phyloP scores from a whole-genome alignment of 108 stramenopile species.

The Seminavis robusta region DNA sequence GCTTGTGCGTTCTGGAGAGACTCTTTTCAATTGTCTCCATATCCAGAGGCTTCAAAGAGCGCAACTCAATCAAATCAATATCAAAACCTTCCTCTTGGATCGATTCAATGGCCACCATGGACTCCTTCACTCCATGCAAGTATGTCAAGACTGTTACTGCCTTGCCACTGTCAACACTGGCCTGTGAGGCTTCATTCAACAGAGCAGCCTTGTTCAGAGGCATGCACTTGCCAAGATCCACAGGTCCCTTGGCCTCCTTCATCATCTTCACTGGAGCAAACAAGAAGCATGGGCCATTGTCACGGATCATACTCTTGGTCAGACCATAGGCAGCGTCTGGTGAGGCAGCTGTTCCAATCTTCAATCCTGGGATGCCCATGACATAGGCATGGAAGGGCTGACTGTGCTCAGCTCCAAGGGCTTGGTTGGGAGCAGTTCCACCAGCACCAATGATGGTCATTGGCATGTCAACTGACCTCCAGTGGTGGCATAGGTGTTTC shows the following conservation, averaged over 20 bases:
- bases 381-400: conserved; percentile 99
- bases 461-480: conserved; percentile 99
- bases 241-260: conserved; percentile 92
- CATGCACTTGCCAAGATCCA: conserved; percentile 87
- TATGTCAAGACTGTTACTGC: conserved; percentile 98
- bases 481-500: conserved; percentile 98
- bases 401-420: conserved; percentile 97
- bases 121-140: conserved; percentile 97
- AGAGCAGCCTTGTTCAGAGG: conserved; percentile 93
- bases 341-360: conserved; percentile 96
- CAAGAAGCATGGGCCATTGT: conserved; percentile 97
- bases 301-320: conserved; percentile 97
- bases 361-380: conserved; percentile 98
- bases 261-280: conserved; percentile 99
- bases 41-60: conserved; percentile 95
- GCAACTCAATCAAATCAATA: conserved; percentile 96
- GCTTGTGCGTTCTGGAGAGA: conserved; percentile 87
- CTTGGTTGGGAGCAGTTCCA: conserved; percentile 97
- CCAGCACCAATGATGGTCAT: conserved; percentile 99
- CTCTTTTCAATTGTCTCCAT: conserved; percentile 90
- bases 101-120: conserved; percentile 70
- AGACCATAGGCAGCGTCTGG: conserved; percentile 96
- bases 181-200: conserved; percentile 84
- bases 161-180: conserved; percentile 64
- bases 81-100: conserved; percentile 92